These are phyloP conservation scores for Hibiscus mutabilis DNA, from an alignment of 345 rosid genomes.

Conservation along the genomic window DNA sequence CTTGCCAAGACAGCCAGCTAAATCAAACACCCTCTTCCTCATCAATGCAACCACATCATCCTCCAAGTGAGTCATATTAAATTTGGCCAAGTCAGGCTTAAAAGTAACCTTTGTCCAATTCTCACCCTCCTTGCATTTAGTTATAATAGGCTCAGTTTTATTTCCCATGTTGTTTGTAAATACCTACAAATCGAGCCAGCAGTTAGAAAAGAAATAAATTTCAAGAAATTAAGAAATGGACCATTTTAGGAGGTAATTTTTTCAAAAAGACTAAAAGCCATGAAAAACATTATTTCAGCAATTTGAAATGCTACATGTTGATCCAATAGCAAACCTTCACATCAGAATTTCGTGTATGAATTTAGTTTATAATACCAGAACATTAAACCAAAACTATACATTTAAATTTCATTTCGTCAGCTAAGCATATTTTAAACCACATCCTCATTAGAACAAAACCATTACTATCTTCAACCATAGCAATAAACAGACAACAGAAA, in stretches of 20 bases:
- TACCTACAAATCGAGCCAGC: conserved; percentile 39
- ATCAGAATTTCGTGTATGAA: not conserved
- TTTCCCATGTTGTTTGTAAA: conserved; percentile 84
- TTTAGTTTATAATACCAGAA: not conserved
- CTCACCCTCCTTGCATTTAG: conserved; percentile 60
- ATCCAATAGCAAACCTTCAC: not conserved
- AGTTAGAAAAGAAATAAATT: not conserved
- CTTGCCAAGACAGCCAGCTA: conserved; percentile 97
- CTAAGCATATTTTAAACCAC: not conserved
- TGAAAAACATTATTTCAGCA: not conserved
- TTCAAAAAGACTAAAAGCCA: not conserved
- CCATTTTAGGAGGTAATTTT: not conserved
- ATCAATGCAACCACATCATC: conserved; percentile 89
- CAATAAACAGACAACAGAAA: too few relatives aligned
- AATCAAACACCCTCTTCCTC: conserved; percentile 81
- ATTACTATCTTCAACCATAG: too few relatives aligned
- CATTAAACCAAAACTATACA: not conserved
- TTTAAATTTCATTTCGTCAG: not conserved
- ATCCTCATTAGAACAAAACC: not conserved
- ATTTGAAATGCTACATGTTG: not conserved
- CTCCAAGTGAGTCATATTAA: conserved; percentile 70
- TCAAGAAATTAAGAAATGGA: too few relatives aligned
- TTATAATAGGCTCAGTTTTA: conserved; percentile 68
- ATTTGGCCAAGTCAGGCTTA: conserved; percentile 78
- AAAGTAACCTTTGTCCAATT: conserved; percentile 93